Conservation (phyloP, 108 stramenopile genomes). For the Nitzschia sp. region DNA sequence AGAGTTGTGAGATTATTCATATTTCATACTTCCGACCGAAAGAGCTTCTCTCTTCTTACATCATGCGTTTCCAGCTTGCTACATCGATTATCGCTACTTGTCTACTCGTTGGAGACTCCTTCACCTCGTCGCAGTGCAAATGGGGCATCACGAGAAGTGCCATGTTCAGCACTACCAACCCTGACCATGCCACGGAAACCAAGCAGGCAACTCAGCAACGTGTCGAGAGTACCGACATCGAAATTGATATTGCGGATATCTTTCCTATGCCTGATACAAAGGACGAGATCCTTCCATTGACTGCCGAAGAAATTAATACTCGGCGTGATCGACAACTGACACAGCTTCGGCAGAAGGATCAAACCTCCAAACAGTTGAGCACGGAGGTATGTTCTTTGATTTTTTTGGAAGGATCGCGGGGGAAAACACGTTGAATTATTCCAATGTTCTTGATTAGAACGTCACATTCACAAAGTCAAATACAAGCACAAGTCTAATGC, state of each 20-base stretch:
- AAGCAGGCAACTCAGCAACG: slow-evolving; percentile 5
- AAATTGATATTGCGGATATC: slow-evolving; percentile 1
- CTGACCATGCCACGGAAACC: background rate
- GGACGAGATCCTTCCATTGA: slow-evolving; percentile 38
- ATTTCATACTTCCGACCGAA: no score
- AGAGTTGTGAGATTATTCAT: no score
- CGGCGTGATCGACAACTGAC: slow-evolving; percentile 50
- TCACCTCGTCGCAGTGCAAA: background rate
- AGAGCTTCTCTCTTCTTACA: no score
- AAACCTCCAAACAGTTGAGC: slow-evolving; percentile 51
- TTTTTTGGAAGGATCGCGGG: background rate
- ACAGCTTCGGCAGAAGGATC: slow-evolving; percentile 69
- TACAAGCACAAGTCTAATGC: no score
- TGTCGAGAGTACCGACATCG: background rate
- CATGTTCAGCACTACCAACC: background rate
- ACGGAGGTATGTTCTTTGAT: slow-evolving; percentile 73
- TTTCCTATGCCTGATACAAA: slow-evolving; percentile 6
- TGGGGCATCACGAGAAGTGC: background rate
- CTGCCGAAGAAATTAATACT: slow-evolving; percentile 60
- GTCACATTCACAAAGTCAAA: no score
- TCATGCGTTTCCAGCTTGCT: background rate
- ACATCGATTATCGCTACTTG: background rate
- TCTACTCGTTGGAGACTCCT: background rate
- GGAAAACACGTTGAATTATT: no score
- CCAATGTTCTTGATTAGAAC: no score